Evolutionary conservation across 2,329 filamentous ascomycete species (phyloP).

Genomic region (Zymoseptoria brevis): DNA sequence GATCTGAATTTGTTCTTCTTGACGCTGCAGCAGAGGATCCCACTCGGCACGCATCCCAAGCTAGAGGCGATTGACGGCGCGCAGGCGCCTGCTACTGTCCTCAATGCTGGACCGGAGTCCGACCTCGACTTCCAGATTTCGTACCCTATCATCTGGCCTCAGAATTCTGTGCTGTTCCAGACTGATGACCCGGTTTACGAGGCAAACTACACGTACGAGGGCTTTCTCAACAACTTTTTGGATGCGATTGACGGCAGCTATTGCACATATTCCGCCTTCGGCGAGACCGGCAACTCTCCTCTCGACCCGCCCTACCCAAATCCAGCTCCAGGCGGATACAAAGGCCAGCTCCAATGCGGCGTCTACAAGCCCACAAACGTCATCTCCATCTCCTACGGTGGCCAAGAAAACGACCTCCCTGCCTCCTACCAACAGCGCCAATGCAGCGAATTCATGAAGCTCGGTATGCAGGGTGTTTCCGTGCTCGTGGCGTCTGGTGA

Average conservation of each 20-base stretch:
- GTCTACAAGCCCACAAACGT: slow-evolving; percentile 50
- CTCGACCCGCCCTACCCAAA: slow-evolving; percentile 45
- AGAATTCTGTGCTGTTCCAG: slow-evolving; percentile 43
- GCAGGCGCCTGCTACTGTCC: slow-evolving; percentile 23
- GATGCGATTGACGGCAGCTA: slow-evolving; percentile 46
- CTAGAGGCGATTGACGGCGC: slow-evolving; percentile 18
- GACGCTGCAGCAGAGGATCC: slow-evolving; percentile 21
- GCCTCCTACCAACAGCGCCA: slow-evolving; percentile 46
- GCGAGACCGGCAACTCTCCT: slow-evolving; percentile 39
- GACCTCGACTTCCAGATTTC: slow-evolving; percentile 45
- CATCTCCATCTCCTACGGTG: slow-evolving; percentile 53
- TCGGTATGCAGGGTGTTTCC: slow-evolving; percentile 43
- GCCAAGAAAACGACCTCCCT: slow-evolving; percentile 47
- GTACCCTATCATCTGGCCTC: slow-evolving; percentile 46
- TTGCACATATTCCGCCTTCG: slow-evolving; percentile 37
- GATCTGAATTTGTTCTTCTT: slow-evolving; percentile 44
- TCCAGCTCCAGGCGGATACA: slow-evolving; percentile 32
- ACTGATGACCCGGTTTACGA: slow-evolving; percentile 34
- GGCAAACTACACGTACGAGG: slow-evolving; percentile 29
- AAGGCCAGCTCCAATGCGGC: slow-evolving; percentile 36
- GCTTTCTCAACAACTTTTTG: slow-evolving; percentile 39
- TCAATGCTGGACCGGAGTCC: slow-evolving; percentile 40
- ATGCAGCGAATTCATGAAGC: slow-evolving; percentile 41
- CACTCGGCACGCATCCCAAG: slow-evolving; percentile 20
- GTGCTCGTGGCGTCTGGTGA: slow-evolving; percentile 44